Base-by-base conservation (phyloP, 371 early-diverging fungal genomes). In the Rhizopus arrhizus region DNA sequence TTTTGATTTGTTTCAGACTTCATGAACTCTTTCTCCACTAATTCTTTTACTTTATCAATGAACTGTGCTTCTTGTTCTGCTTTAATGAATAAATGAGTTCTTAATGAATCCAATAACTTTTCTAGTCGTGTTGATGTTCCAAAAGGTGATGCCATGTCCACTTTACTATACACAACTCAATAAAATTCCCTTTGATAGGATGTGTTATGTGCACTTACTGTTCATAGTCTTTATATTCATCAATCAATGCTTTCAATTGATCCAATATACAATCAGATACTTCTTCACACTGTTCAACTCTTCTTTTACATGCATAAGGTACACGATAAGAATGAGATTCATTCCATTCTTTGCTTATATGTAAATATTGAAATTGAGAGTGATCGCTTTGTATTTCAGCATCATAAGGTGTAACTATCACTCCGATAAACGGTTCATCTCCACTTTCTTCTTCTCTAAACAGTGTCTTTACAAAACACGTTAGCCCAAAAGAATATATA, bases 391-490 rank as follows among this genome's bases (percentile, higher is more conserved):
- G 61, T 33, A 70, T 72, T 13, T 74, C 73, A 6, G 80, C 75
- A 62, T 91, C 85, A 66, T 86, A 90, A 10, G 92, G 92, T 12
- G 83, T 83, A 4, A 91, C 86, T 57, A 94, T 94, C 12, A 85
- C 88, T 11, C 93, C 92, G 41, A 92, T 81, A 78, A 94, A 94
- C 7, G 94, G 93, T 58, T 92, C 92, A 29, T 85, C 76, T 7
- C 89, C 91, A 4, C 81, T 81, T 15, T 68, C 61, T 36, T 79
- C 82, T 29, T 81, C 80, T 52, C 84, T 70, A 58, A 89, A 88
- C 34, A 92, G 68, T 38, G 83, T 82, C 85, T 85, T 54, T 28
- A 7, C 5, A 13, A 33, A 15, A 36, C 15, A 36, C 16, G 22
- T 32, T 16, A 40, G 22, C 2, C 22, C 22, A 22, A 22, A 22